These are phyloP conservation scores for Saprolegnia diclina DNA, from an alignment of 352 stramenopile genomes.

Conservation along the genomic window DNA sequence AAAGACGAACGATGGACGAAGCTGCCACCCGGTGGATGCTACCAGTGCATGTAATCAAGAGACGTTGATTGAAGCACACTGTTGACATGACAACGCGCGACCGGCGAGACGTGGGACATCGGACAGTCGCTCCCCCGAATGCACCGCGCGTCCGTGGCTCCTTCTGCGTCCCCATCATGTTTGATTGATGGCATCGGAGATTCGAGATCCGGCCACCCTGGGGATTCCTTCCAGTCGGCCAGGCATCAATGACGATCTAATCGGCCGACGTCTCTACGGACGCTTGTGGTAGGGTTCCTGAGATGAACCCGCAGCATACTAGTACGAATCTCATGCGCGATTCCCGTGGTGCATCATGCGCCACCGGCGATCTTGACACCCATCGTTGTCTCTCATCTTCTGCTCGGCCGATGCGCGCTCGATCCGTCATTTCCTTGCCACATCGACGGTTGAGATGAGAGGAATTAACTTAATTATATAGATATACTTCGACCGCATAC, in stretches of 20 bases:
- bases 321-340: background rate
- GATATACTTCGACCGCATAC: background rate
- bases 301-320: no score
- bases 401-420: no score
- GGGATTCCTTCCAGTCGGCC: background rate
- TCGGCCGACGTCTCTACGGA: background rate
- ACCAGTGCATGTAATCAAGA: background rate
- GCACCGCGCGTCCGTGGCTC: no score
- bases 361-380: no score
- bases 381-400: background rate
- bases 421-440: no score
- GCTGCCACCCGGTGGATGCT: no score
- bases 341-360: background rate
- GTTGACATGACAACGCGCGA: background rate
- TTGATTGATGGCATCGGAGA: background rate
- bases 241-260: background rate
- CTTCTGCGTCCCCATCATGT: no score
- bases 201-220: background rate
- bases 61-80: background rate
- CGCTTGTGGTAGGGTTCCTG: no score
- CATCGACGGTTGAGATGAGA: background rate
- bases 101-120: no score
- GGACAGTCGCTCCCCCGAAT: no score
- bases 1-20: no score
- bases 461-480: constrained; percentile 5